These are phyloP conservation scores for Penicillium arizonense DNA, from an alignment of 495 filamentous ascomycete species.

Conservation along the genomic window DNA sequence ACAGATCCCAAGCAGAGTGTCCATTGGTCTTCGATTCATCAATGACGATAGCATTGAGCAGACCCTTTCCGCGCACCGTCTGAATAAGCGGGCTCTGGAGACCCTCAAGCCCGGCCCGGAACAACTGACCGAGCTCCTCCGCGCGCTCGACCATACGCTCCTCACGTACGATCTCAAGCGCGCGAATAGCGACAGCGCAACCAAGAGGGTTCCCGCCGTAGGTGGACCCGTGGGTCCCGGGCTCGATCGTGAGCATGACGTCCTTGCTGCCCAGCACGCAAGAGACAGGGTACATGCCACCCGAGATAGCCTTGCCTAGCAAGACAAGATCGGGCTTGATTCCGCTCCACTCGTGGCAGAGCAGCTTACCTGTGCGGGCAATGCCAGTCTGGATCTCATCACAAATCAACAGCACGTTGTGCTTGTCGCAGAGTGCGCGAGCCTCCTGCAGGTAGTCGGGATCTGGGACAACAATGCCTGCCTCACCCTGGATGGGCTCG, in stretches of 20 bases:
- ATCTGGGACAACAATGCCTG: constrained; percentile 92
- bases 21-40: constrained; percentile 85
- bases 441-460: constrained; percentile 82
- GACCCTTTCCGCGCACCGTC: constrained; percentile 83
- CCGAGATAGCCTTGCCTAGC: constrained; percentile 95
- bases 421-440: constrained; percentile 83
- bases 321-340: constrained; percentile 95
- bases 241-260: constrained; percentile 96
- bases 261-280: constrained; percentile 87
- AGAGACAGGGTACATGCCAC: constrained; percentile 98
- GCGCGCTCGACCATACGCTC: constrained; percentile 83
- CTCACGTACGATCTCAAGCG: constrained; percentile 91
- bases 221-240: constrained; percentile 94
- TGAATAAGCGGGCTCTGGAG: constrained; percentile 79
- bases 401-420: constrained; percentile 93
- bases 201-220: constrained; percentile 98
- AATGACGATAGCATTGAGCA: constrained; percentile 96
- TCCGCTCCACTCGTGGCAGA: constrained; percentile 91
- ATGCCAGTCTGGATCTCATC: constrained; percentile 99
- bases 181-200: constrained; percentile 92
- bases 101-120: constrained; percentile 70
- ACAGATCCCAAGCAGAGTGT: constrained; percentile 94
- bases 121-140: constrained; percentile 75
- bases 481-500: constrained; percentile 97
- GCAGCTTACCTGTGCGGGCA: constrained; percentile 86